phyloP scores from a whole-genome alignment of 257 asterid genomes.

The Hygrophila difformis region DNA sequence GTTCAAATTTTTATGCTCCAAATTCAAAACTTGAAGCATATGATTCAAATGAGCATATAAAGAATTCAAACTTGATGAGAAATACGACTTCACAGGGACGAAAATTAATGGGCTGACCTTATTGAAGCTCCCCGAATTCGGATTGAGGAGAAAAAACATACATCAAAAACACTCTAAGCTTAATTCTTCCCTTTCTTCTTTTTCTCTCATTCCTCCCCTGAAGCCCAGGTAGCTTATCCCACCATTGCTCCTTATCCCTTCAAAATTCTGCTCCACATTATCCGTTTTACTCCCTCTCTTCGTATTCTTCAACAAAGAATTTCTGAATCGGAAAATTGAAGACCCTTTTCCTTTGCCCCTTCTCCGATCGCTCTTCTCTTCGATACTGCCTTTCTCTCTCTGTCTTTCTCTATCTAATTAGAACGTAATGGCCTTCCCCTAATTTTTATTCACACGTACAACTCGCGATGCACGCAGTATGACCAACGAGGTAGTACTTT shows the following conservation, averaged over 20 bases:
- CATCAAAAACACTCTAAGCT: conserved; percentile 22
- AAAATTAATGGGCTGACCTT: conserved; percentile 42
- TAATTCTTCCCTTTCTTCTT: conserved; percentile 18
- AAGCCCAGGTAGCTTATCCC: conserved; percentile 42
- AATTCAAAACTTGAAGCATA: conserved; percentile 25
- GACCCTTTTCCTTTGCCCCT: conserved; percentile 42
- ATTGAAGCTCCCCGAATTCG: conserved; percentile 35
- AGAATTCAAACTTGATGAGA: conserved; percentile 40
- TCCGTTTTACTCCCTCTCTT: conserved; percentile 18
- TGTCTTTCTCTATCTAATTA: conserved; percentile 29
- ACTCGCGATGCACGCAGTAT: conserved; percentile 12
- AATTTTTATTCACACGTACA: conserved; percentile 22
- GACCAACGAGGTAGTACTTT: conserved; percentile 3
- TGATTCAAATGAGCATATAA: conserved; percentile 25
- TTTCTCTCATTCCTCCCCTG: conserved; percentile 35
- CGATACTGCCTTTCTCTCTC: conserved; percentile 31
- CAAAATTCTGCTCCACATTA: conserved; percentile 43
- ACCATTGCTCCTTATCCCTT: conserved; percentile 42
- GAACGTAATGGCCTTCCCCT: conserved; percentile 14
- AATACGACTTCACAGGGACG: conserved; percentile 21
- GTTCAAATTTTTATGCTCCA: conserved; percentile 31
- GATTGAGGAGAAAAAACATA: conserved; percentile 23
- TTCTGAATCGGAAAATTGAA: conserved; percentile 42
- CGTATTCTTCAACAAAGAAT: conserved; percentile 2
- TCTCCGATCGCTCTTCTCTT: conserved; percentile 60